These are phyloP conservation scores for Moricandia moricandioides DNA, from an alignment of 345 rosid genomes.

Conservation along the genomic window DNA sequence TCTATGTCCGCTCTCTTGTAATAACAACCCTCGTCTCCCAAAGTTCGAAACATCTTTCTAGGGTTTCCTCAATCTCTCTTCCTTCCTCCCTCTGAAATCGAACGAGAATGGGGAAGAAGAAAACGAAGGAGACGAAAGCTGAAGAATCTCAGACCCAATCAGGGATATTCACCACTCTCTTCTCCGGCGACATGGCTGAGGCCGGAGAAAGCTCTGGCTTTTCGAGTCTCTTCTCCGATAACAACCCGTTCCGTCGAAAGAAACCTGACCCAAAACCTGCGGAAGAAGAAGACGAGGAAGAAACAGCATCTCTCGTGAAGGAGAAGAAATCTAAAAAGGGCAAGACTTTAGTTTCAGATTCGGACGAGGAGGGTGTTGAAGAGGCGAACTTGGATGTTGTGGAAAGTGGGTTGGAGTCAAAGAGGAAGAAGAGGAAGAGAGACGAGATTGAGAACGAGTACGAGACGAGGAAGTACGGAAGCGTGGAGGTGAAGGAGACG, in stretches of 20 bases:
- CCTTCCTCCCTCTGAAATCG: background rate
- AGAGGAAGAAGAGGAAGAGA: conserved; percentile 80
- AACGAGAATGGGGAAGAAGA: conserved; percentile 33
- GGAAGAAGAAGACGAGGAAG: conserved; percentile 11
- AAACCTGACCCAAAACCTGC: conserved; percentile 28
- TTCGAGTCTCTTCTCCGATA: conserved; percentile 65
- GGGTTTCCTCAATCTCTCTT: conserved; percentile 5
- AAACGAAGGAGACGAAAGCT: background rate
- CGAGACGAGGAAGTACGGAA: conserved; percentile 70
- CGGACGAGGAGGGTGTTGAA: background rate
- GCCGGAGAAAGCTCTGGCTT: conserved; percentile 24
- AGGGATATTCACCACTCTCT: conserved; percentile 25
- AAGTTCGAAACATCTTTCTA: background rate
- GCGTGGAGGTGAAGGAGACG: conserved; percentile 12
- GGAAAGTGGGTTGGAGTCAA: conserved; percentile 29
- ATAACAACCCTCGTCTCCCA: background rate
- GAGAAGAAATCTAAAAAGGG: conserved; percentile 42
- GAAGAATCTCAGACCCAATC: conserved; percentile 19
- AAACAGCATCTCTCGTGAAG: conserved; percentile 8
- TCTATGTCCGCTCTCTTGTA: conserved; percentile 5
- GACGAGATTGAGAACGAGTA: conserved; percentile 84
- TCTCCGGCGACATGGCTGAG: conserved; percentile 20
- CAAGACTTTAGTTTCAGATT: conserved; percentile 1
- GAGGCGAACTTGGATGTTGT: background rate
- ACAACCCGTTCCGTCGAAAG: conserved; percentile 83